Percentiles rank a stretch among this genome's conserved stretches.
Conservation (phyloP, 164 flowering plant genomes). For the Pachysandra terminalis region DNA sequence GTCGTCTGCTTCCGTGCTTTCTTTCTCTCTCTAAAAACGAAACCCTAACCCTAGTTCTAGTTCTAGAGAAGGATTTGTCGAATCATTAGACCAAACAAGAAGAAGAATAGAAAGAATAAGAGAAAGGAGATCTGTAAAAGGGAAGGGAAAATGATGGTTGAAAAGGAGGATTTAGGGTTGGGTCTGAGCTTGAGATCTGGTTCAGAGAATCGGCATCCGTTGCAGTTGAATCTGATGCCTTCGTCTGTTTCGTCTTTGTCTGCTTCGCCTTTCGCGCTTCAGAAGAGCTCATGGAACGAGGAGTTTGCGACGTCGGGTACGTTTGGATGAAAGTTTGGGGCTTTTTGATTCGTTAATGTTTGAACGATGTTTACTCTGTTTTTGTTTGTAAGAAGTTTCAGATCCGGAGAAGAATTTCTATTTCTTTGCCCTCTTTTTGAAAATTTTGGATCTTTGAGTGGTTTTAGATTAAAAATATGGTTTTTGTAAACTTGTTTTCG, state of each 20-base stretch:
- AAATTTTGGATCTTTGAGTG: neutral
- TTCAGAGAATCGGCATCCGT: neutral
- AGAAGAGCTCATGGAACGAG: neutral
- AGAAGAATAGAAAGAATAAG: neutral
- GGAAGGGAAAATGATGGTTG: slow-evolving; percentile 7
- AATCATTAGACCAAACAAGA: too few species aligned
- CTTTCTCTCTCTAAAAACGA: too few species aligned
- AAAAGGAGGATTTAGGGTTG: slow-evolving; percentile 10
- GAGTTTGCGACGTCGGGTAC: neutral
- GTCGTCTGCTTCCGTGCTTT: too few species aligned
- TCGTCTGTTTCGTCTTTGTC: neutral
- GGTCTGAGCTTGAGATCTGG: neutral
- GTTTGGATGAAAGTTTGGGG: neutral
- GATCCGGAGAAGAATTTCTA: neutral
- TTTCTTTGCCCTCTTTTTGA: too few species aligned
- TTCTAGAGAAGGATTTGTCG: too few species aligned
- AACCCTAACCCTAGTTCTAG: too few species aligned
- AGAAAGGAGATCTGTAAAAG: neutral
- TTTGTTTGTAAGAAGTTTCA: neutral
- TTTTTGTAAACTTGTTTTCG: neutral
- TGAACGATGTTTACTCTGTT: too few species aligned
- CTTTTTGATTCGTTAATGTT: too few species aligned
- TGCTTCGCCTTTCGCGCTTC: neutral
- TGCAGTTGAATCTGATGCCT: neutral
- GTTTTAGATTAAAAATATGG: neutral